These are phyloP conservation scores for Camellia japonica DNA, from an alignment of 148 eudicot species.

Conservation along the genomic window DNA sequence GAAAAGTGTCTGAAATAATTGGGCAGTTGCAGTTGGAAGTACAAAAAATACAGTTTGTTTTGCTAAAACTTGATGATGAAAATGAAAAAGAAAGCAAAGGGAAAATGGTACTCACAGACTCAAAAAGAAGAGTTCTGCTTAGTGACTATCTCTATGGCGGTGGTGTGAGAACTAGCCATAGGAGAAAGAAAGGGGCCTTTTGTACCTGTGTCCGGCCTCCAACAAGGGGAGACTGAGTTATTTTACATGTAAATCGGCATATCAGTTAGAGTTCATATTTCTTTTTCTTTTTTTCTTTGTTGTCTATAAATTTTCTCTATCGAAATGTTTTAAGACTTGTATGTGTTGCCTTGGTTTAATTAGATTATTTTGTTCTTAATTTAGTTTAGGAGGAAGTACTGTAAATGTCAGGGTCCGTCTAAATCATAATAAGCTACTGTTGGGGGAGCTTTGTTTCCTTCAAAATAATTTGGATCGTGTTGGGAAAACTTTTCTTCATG, in stretches of 20 bases:
- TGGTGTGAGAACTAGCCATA: constrained; percentile 41
- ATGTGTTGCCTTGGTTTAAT: constrained; percentile 2
- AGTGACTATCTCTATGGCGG: constrained; percentile 69
- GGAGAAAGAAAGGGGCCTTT: constrained; percentile 56
- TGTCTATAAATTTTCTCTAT: constrained; percentile 10
- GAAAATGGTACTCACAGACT: constrained; percentile 42
- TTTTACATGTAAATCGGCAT: background rate
- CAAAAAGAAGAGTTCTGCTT: constrained; percentile 50
- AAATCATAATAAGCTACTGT: constrained; percentile 10
- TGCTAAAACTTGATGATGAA: constrained; percentile 59
- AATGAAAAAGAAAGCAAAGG: constrained; percentile 37
- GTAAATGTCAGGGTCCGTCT: constrained; percentile 34
- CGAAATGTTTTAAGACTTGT: constrained; percentile 9
- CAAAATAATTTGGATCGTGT: background rate
- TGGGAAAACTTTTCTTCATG: background rate
- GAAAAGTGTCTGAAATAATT: constrained; percentile 72
- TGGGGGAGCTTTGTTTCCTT: background rate
- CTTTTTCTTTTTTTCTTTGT: background rate
- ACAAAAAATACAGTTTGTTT: constrained; percentile 71
- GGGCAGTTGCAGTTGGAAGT: constrained; percentile 86
- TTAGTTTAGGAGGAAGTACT: constrained; percentile 21
- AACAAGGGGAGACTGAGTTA: constrained; percentile 42
- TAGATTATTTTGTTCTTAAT: constrained; percentile 13
- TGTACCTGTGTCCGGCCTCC: constrained; percentile 80
- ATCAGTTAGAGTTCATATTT: background rate